Base-by-base conservation (phyloP, 2,329 filamentous ascomycete genomes). In the Xylariaceae sp. region DNA sequence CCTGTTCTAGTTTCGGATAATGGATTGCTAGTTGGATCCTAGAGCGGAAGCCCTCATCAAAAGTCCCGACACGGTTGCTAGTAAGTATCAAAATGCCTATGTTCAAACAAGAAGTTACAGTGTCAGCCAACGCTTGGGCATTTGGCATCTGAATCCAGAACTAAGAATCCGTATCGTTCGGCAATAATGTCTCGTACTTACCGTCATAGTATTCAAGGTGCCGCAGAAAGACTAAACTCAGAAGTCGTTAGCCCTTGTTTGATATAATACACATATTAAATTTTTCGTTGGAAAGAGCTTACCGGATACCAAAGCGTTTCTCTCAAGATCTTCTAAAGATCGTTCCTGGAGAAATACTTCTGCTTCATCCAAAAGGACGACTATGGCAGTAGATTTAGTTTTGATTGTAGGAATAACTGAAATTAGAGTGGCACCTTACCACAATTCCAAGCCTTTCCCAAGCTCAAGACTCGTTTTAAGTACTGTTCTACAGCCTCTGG, bases 31-130 rank as follows among this genome's bases (percentile, higher is more conserved):
- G 34, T 5, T 63, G 64, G 9, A 67, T 67, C 0, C 65, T 56
- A 2, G 65, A 67, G 28, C 63, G 61, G 53, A 69, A 65, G 1
- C 59, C 66, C 31, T 69, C 63, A 21, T 66, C 66, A 24, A 69
- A 67, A 1, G 60, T 67, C 1, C 58, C 61, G 14, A 68, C 64
- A 1, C 76, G 71, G 24, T 77, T 75, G 12, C 71, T 71, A 1
- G 78, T 79, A 0, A 78, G 69, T 53, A 78, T 73, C 3, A 76
- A 65, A 52, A 79, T 75, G 33, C 77, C 77, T 12, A 14, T 12
- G 5, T 3, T 3, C 3, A 12, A 19, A 19, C 8, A 39, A 14
- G 14, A 26, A 17, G 6, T n/a, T n/a, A n/a, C n/a, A n/a, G n/a
- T n/a, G n/a, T n/a, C n/a, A n/a, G n/a, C n/a, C n/a, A n/a, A n/a